Base-by-base conservation (phyloP, 2,329 filamentous ascomycete species). In the Ophiostoma ulmi region DNA sequence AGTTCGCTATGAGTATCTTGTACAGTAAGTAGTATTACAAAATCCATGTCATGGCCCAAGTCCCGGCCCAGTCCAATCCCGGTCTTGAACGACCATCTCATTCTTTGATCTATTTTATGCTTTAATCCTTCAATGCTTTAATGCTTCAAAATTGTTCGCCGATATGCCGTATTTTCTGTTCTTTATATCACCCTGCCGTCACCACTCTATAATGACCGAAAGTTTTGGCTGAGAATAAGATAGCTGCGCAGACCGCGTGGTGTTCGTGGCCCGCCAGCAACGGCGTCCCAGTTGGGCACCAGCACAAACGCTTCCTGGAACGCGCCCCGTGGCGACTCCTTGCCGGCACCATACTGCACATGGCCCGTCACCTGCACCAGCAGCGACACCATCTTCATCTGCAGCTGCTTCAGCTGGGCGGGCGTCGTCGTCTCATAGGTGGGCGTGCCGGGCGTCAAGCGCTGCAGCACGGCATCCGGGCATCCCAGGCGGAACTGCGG, bases 261-360 rank as follows among this genome's bases (percentile, higher is more conserved):
- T 48, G 86, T 83, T 73, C 86, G 87, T 70, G 81, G 80, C 5
- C 80, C 82, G 74, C 85, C 81, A 0, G 83, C 80, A 13, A 74
- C 41, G 3, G 69, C 74, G 74, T 89, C 86, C 86, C 88, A 85
- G 80, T 92, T 92, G 8, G 93, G 92, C 52, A 94, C 91, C 70
- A 97, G 82, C 35, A 96, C 86, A 77, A 97, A 90, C 0, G 86
- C 90, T 79, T 97, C 93, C 76, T 88, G 90, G 78, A 97, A 97
- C 48, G 87, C 88, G 74, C 88, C 87, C 78, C 87, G 85, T 17
- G 85, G 85, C 17, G 87, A 86, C 39, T 89, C 86, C 74, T 84
- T 84, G 72, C 83, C 85, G 72, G 87, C 86, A 67, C 89, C 89
- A 76, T 91, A 90, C 74, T 88, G 85, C 52, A 96, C 88, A 73